Conservation (phyloP, 305 asterid species). For the Fraxinus platypoda region DNA sequence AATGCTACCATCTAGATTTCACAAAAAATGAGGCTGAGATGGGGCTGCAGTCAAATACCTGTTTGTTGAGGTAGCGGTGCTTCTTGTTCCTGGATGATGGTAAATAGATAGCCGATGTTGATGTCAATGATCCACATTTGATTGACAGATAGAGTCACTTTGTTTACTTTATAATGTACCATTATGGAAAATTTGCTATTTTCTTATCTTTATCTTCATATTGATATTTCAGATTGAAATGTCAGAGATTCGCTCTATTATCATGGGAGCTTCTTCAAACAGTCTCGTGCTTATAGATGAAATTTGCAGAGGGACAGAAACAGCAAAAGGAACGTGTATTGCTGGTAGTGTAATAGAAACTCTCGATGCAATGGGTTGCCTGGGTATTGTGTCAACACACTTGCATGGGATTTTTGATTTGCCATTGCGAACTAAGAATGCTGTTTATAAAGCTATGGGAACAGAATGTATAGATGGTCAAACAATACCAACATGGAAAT, state of each 20-base stretch:
- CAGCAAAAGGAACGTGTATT: slow-evolving; percentile 96
- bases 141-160: not conserved
- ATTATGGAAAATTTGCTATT: not conserved
- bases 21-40: not conserved
- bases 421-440: slow-evolving; percentile 52
- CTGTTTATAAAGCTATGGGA: slow-evolving; percentile 84
- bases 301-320: slow-evolving; percentile 98
- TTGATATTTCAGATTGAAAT: slow-evolving; percentile 73
- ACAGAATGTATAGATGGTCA: slow-evolving; percentile 52
- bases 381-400: slow-evolving; percentile 91
- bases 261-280: slow-evolving; percentile 69
- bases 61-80: not conserved
- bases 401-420: slow-evolving; percentile 90
- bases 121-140: not conserved
- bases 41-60: not conserved
- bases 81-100: not conserved
- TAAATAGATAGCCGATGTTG: not conserved
- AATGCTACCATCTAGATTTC: not conserved
- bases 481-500: slow-evolving; percentile 79
- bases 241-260: slow-evolving; percentile 89
- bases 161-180: not conserved
- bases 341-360: slow-evolving; percentile 95
- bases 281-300: slow-evolving; percentile 95
- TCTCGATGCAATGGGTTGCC: slow-evolving; percentile 65
- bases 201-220: not conserved